Evolutionary conservation across 768 basidiomycete species (phyloP), one percentile per base, ranked within the genome.

Genomic region (Macrolepiota fuliginosa): DNA sequence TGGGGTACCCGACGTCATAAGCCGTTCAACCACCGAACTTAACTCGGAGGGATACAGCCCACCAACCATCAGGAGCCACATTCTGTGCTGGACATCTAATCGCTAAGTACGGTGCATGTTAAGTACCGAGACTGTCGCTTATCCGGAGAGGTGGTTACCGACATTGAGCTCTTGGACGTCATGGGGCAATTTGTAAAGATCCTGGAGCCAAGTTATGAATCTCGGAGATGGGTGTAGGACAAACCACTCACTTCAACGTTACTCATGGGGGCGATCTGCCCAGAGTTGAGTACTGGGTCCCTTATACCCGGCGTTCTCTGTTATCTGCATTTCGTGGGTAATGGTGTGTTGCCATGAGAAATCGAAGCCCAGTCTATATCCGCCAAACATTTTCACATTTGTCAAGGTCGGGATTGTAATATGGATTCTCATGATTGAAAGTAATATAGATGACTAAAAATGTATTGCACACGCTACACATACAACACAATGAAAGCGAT

Each of bases 31-130:
- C 9, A 56, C 61, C 24, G 63, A 32, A 25, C 42, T 45, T 22
- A 68, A 45, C 4, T 49, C 54, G 15, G 62, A 42, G n/a, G 71
- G 71, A 53, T 65, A 69, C n/a, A 73, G 62, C 13, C 67, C 71
- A 12, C 69, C 70, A 35, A 68, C 53, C 62, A 73, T 45, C 2
- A 70, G 35, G 4, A 36, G 51, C 70, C 71, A 71, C 65, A 73
- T 66, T 24, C 61, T 56, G 49, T 73, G 70, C 42, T 71, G 70
- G 13, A 68, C 36, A 15, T 56, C 61, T 37, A 73, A 63, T 27
- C 70, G 63, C 71, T 73, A 27, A 10, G 47, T 35, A 9, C 40
- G 39, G 52, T 42, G n/a, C 13, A 45, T 46, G 9, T 46, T 54
- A 13, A 61, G 40, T 29, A 25, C 52, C 42, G 25, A 37, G 15